Evolutionary conservation across 345 rosid genomes (phyloP), one percentile per base, ranked within the genome.

Genomic region (Lumnitzera littorea): DNA sequence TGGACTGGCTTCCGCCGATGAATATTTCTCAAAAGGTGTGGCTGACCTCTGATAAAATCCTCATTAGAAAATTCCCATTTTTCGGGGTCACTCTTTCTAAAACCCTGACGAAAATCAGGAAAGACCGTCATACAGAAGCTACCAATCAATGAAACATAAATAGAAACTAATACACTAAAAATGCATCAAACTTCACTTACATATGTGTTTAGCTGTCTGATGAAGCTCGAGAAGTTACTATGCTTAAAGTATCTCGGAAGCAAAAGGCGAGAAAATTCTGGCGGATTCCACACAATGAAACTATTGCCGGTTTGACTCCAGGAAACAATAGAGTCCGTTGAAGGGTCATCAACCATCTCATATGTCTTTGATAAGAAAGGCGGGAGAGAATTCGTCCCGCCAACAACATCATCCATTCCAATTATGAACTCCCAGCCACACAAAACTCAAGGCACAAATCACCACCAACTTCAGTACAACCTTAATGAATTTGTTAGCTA

Each of bases 21-120:
- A 58, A 91, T 95, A 81, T 91, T 95, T 83, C 75, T 88, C 88
- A 95, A 58, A 24, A 81, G 89, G 23, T 76, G 69, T 5, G 96
- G 88, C 46, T 72, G 84, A 47, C 86, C 96, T 78, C 87, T 83
- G 5, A 88, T 46, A 43, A 95, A 95, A 62, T 86, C 92, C 2
- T 95, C 96, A 50, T 95, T 95, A 0, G 85, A 85, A 62, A 91
- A 95, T 68, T 95, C 99, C 99, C 97, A 91, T 72, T 78, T 86
- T 57, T 91, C 98, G 0, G 96, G 88, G 71, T 91, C 96, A 46
- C 66, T 29, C 72, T 95, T 91, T 66, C 84, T 79, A 67, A 95
- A 95, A 24, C 98, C 98, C 99, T 95, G 74, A 48, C 43, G 67
- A 71, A 24, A 46, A 41, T 49, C 3, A 36, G 48, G 59, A 58